These are phyloP conservation scores for Penicillium diatomitis DNA, from an alignment of 495 filamentous ascomycete genomes.

Conservation along the genomic window DNA sequence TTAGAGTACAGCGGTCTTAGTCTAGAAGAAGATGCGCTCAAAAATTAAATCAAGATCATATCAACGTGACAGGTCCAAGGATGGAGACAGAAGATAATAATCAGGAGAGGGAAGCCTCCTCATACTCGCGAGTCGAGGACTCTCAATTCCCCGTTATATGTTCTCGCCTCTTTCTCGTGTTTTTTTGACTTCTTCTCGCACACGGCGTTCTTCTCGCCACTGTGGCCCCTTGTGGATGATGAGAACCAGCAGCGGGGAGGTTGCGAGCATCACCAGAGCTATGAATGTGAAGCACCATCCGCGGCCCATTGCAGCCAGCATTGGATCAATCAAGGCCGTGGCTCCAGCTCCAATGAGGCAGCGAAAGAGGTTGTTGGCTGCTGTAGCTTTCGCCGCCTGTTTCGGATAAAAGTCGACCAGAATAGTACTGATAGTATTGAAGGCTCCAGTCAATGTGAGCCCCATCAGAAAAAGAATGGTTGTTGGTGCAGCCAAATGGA, in stretches of 20 bases:
- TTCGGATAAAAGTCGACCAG: slow-evolving; percentile 58
- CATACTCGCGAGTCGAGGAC: background rate
- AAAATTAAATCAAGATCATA: too few species aligned
- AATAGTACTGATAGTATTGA: slow-evolving; percentile 50
- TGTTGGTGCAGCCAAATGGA: slow-evolving; percentile 35
- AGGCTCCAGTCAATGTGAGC: slow-evolving; percentile 43
- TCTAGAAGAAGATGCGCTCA: too few species aligned
- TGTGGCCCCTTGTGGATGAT: slow-evolving; percentile 34
- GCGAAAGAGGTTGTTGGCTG: slow-evolving; percentile 60
- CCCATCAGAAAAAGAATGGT: slow-evolving; percentile 55
- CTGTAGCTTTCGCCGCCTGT: slow-evolving; percentile 54
- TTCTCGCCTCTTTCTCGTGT: background rate
- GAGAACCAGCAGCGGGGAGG: slow-evolving; percentile 43
- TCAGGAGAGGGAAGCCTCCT: too few species aligned
- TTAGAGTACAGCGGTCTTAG: too few species aligned
- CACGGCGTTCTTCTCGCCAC: slow-evolving; percentile 39
- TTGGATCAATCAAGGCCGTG: slow-evolving; percentile 55
- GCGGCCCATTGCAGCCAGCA: slow-evolving; percentile 54
- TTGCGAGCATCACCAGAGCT: slow-evolving; percentile 41
- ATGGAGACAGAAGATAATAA: too few species aligned
- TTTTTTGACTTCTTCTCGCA: slow-evolving; percentile 13
- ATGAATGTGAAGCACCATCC: slow-evolving; percentile 67
- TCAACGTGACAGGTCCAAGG: too few species aligned
- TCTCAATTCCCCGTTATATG: background rate
- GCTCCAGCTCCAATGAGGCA: slow-evolving; percentile 60